Evolutionary conservation across 1,139 yeast species (phyloP), one percentile per base, ranked within the genome.

Genomic region (Wickerhamiella infanticola): DNA sequence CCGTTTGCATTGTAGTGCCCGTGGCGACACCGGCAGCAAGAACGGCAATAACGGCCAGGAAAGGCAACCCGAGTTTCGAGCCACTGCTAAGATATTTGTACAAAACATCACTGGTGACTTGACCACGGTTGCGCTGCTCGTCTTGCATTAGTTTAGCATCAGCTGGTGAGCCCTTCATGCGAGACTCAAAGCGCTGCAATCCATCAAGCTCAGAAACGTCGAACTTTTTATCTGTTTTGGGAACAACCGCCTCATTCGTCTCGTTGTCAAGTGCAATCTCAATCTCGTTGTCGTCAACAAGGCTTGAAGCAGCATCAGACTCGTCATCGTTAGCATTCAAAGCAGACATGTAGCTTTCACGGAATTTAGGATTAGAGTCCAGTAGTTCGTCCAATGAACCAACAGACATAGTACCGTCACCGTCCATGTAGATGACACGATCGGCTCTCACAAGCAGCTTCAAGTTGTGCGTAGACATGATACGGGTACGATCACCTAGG

Each of bases 391-490:
- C 73, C 38, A 70, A 62, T 0, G 81, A 70, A 23, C 88, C 94
- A 40, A 76, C 74, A 72, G 36, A 64, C 46, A 74, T 74, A 4
- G 72, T 58, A 4, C 90, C 90, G 57, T 75, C 77, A n/a, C 77
- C 75, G 50, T 77, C 77, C 55, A 84, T 61, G 55, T 77, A 85
- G 13, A 84, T 66, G 36, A 84, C 69, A 51, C 81, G 69, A 57
- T 79, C 83, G 8, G 94, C 94, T 45, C 69, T 63, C 25, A 73
- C 75, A 50, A 83, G 72, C 53, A 83, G 68, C 7, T 86, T 74
- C 50, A 84, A 65, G 58, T 84, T 94, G 63, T 84, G 95, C 0
- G 95, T 85, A 0, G 94, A 95, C 56, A 85, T 67, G 26, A 86
- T 60, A 53, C 94, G 70, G 0, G 95, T 86, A 55, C 73, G 77